Evolutionary conservation across 2,329 filamentous ascomycete genomes (phyloP).

Genomic region (Didymella lethalis): DNA sequence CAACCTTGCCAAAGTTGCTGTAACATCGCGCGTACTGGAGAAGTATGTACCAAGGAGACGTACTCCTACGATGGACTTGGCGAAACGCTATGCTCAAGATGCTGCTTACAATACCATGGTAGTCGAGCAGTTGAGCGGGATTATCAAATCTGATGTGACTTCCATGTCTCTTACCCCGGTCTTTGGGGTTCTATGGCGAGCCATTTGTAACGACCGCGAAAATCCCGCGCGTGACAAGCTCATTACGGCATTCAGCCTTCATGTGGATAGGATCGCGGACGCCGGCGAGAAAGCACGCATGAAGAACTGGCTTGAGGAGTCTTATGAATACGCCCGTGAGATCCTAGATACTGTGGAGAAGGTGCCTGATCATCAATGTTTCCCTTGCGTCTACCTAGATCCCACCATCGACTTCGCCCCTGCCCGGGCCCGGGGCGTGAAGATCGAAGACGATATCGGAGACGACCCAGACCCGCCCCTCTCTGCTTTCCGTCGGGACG

Average conservation of each 20-base stretch:
- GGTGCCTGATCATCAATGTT: constrained; percentile 52
- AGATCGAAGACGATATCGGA: constrained; percentile 27
- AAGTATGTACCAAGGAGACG: constrained; percentile 49
- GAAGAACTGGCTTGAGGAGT: constrained; percentile 61
- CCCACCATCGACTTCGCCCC: constrained; percentile 52
- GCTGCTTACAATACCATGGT: constrained; percentile 52
- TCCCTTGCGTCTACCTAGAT: constrained; percentile 61
- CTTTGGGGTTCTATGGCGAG: constrained; percentile 60
- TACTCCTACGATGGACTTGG: constrained; percentile 37
- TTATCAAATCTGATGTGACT: constrained; percentile 56
- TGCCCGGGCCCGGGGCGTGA: constrained; percentile 15
- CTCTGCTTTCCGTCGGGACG: constrained; percentile 54
- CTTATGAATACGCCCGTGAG: constrained; percentile 59
- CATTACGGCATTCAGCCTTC: constrained; percentile 53
- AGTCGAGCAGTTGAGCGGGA: constrained; percentile 51
- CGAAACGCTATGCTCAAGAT: constrained; percentile 53
- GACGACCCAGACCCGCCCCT: constrained; percentile 30
- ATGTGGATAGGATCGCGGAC: constrained; percentile 51
- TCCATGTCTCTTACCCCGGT: constrained; percentile 60
- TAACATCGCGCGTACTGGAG: constrained; percentile 29
- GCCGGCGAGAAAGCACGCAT: constrained; percentile 50
- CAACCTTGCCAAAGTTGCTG: constrained; percentile 26
- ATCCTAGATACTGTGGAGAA: constrained; percentile 51
- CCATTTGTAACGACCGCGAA: constrained; percentile 58
- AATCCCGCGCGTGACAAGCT: constrained; percentile 54